Base-by-base conservation (phyloP, 176 grass and related monocot genomes). In the Panicum miliaceum region DNA sequence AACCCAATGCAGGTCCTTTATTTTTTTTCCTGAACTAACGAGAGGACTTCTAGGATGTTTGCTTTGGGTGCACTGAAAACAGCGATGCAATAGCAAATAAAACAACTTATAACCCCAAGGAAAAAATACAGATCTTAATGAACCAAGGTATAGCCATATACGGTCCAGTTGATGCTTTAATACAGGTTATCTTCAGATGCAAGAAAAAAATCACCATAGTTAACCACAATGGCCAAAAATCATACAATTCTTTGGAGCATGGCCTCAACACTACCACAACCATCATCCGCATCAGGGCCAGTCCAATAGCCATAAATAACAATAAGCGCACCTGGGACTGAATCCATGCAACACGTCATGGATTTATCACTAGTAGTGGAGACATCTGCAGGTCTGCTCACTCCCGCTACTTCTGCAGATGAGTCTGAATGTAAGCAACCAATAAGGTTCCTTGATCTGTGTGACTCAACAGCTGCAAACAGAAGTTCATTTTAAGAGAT, bases 261-360 rank as follows among this genome's bases (percentile, higher is more conserved):
- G 64, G 87, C 92, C 15, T 89, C 86, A 71, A 94, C 78, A 52
- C 67, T 81, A 34, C 92, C 92, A 59, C 89, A 71, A 1, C 89
- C 92, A 79, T 94, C 92, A 76, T 94, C 86, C 35, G 65, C 41
- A 40, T 83, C 87, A 27, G 92, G 92, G 14, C 92, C 89, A 38
- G 38, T 79, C 89, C 92, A 94, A 42, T 85, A 91, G 14, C 89
- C 92, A 38, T 52, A 87, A 72, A 94, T 91, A 64, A 74, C 42
- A 15, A 64, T 12, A 37, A 10, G 29, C 58, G 19, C 25, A 19
- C 18, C 42, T 23, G 27, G 18, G 81, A 64, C 73, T 7, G 22
- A 19, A 64, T 68, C 77, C 35, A 65, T 14, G 3, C 46, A 41
- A 56, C 12, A 5, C 3, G 12, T 12, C 42, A 40, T 34, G 22